Percentiles rank a stretch among this genome's conserved stretches.
These are phyloP conservation scores for Coccomyxa sp. DNA, from an alignment of 139 green algal species.

Conservation along the genomic window DNA sequence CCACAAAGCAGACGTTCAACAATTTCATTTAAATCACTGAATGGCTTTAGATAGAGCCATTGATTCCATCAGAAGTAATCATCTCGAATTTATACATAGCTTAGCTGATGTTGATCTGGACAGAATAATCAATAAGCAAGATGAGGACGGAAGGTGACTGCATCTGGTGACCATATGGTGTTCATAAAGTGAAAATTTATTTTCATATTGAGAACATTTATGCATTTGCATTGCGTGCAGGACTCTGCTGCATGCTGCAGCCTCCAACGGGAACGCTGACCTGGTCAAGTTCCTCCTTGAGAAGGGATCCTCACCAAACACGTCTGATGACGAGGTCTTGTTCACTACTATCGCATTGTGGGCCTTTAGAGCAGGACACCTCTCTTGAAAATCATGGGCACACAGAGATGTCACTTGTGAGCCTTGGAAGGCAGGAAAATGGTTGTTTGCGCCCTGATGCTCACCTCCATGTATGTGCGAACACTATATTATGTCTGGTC, in stretches of 20 bases:
- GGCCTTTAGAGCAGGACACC: too few species aligned
- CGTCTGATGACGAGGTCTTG: slow-evolving; percentile 60
- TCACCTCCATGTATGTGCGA: too few species aligned
- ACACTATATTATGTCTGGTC: neutral
- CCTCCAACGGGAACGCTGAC: slow-evolving; percentile 28
- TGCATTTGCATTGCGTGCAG: neutral
- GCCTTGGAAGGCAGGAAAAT: too few species aligned
- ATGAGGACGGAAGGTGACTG: slow-evolving; percentile 57
- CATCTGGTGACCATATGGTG: neutral
- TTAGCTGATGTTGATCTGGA: slow-evolving; percentile 27
- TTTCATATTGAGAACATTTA: too few species aligned
- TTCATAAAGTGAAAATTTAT: too few species aligned
- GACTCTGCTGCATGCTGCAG: slow-evolving; percentile 57
- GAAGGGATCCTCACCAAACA: slow-evolving; percentile 25
- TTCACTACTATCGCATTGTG: neutral
- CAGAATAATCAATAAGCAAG: slow-evolving; percentile 27
- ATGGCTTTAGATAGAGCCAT: too few species aligned
- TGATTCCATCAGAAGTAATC: too few species aligned
- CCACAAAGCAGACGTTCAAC: neutral
- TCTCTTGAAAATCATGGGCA: too few species aligned
- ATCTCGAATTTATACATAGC: neutral
- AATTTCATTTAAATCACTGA: too few species aligned
- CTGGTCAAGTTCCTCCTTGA: slow-evolving; percentile 48
- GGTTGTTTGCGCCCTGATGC: too few species aligned
- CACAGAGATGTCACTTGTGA: too few species aligned